These are phyloP conservation scores for Hygrophila difformis DNA, from an alignment of 257 asterid genomes.

Conservation along the genomic window DNA sequence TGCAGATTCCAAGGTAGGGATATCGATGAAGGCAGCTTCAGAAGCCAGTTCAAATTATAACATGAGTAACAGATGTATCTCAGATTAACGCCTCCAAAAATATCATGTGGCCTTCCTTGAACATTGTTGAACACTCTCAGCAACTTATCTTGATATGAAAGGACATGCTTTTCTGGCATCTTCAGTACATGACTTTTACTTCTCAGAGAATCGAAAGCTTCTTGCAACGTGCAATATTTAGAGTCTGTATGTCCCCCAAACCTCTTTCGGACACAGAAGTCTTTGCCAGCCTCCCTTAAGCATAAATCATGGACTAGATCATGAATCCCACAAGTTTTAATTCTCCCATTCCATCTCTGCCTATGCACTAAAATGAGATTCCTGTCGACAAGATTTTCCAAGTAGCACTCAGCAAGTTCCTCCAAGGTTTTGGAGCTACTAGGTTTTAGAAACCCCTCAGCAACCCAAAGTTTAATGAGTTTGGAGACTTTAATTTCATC, in stretches of 20 bases:
- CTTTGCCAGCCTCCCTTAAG: not conserved
- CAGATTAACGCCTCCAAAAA: too few species aligned
- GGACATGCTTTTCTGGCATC: too few species aligned
- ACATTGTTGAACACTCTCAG: too few species aligned
- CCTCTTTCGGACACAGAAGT: not conserved
- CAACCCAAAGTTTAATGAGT: not conserved
- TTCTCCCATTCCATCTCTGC: not conserved
- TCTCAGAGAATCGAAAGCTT: too few species aligned
- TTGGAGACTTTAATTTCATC: not conserved
- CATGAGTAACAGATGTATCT: too few species aligned
- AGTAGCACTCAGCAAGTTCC: not conserved
- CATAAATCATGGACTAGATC: constrained; percentile 10
- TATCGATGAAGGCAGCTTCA: constrained; percentile 10
- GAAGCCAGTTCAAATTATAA: not conserved
- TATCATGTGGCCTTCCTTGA: too few species aligned
- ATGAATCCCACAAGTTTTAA: not conserved
- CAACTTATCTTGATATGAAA: too few species aligned
- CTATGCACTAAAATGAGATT: not conserved
- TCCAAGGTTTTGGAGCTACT: not conserved
- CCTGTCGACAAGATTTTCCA: not conserved
- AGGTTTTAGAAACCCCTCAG: not conserved
- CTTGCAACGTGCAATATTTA: not conserved
- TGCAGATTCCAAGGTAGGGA: constrained; percentile 19
- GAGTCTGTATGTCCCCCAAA: constrained; percentile 6
- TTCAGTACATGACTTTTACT: too few species aligned